Base-by-base conservation (phyloP, 805 yeast genomes). In the Ogataea nonfermentans region DNA sequence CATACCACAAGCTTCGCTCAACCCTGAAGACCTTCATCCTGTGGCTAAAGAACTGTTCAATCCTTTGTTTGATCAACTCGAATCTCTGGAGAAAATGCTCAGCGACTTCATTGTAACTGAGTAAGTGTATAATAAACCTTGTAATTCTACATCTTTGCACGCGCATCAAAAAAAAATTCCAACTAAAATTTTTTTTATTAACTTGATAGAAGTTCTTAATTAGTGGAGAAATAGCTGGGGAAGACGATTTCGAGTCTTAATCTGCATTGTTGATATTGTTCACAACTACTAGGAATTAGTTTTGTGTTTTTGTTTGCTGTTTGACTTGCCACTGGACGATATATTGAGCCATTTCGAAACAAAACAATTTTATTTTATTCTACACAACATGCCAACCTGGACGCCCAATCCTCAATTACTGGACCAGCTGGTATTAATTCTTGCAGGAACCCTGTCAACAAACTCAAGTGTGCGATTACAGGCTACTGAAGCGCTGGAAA, bases 401-500 rank as follows among this genome's bases (percentile, higher is more conserved):
- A 55, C 67, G 6, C 87, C 96, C 4, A 80, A 83, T 53, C 66
- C 71, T 4, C 68, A 70, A 27, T 75, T 83, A 20, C 60, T 84
- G 35, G 70, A 67, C 37, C 93, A 86, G 62, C 70, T 90, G 44
- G 76, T 76, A 34, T 63, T 68, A 14, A 79, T 89, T 19, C 71
- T 90, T 46, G 70, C 73, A 32, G 86, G 86, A n/a, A 78, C 95
- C 2, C 68, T 86, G 48, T 79, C 93, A 2, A 63, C 82, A 9
- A 66, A 74, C 48, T 67, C 74, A 22, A 51, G 55, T 2, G 76
- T 71, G 31, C 73, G 96, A 43, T 61, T 65, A 19, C 70, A 70
- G 24, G 96, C 97, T 10, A 84, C 84, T 44, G 79, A 76, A 30
- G 86, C 90, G 2, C 70, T 90, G 37, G 75, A 74, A 13, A 76